phyloP scores from a whole-genome alignment of 2,329 filamentous ascomycete species.

The Ceratocystis diversiconidia region DNA sequence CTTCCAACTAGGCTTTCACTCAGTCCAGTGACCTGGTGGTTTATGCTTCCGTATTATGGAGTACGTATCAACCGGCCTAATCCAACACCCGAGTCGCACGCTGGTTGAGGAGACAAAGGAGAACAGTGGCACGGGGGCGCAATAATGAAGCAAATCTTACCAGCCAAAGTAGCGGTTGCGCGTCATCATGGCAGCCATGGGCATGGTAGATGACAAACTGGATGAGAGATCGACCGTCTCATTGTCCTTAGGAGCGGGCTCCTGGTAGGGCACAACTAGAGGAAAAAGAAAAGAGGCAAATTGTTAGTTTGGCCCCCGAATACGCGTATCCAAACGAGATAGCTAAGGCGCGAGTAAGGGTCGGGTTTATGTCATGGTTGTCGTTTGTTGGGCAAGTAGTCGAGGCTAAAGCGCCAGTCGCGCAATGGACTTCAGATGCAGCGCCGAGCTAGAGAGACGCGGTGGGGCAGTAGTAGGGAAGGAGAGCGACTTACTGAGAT shows the following conservation, averaged over 20 bases:
- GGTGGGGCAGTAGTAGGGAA: not conserved
- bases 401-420: not conserved
- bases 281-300: not conserved
- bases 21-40: no score
- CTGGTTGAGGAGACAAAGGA: no score
- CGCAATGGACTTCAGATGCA: not conserved
- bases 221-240: conserved; percentile 56
- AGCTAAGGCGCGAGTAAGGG: not conserved
- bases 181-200: conserved; percentile 93
- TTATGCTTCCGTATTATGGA: no score
- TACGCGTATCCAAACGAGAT: not conserved
- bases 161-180: conserved; percentile 68
- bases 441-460: not conserved
- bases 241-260: conserved; percentile 48
- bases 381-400: not conserved
- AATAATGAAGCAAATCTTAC: conserved; percentile 27
- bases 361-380: not conserved
- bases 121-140: no score
- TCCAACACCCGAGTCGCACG: no score
- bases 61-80: no score
- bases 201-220: conserved; percentile 61
- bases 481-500: conserved; percentile 45
- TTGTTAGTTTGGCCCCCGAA: not conserved
- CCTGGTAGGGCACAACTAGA: conserved; percentile 76
- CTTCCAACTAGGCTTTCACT: no score